Percentiles rank a stretch among this genome's conserved stretches.
Conservation (phyloP, 371 early-diverging fungal species). For the Rhizopus sp. region DNA sequence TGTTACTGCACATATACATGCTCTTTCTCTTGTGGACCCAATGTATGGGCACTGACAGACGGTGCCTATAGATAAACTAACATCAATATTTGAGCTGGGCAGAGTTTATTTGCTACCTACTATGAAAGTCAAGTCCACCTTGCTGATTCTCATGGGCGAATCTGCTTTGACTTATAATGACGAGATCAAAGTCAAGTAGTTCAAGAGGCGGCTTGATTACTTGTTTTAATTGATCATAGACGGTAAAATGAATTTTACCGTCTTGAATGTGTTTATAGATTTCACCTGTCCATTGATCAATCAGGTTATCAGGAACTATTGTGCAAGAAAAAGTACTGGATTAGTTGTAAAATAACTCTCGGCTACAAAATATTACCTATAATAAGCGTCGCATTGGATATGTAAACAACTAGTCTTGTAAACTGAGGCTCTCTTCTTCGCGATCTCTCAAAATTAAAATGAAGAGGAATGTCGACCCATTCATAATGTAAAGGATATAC, state of each 20-base stretch:
- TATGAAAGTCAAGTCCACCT: conserved; percentile 53
- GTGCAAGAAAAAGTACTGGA: neutral
- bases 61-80: conserved; percentile 3
- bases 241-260: conserved; percentile 46
- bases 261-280: conserved; percentile 70
- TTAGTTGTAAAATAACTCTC: neutral
- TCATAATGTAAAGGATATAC: conserved; percentile 53
- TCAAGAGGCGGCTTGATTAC: conserved; percentile 50
- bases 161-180: conserved; percentile 65
- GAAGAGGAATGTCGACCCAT: conserved; percentile 22
- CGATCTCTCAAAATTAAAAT: conserved; percentile 21
- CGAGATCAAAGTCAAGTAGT: conserved; percentile 60
- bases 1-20: conserved; percentile 27
- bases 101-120: conserved; percentile 5
- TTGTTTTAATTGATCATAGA: conserved; percentile 42
- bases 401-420: conserved; percentile 47
- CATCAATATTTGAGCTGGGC: neutral
- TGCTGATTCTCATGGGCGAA: conserved; percentile 61
- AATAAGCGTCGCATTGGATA: conserved; percentile 66
- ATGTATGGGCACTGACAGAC: conserved; percentile 43
- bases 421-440: conserved; percentile 19
- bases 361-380: conserved; percentile 32
- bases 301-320: conserved; percentile 73
- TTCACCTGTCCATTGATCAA: conserved; percentile 75
- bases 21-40: conserved; percentile 23